Evolutionary conservation across 2,329 filamentous ascomycete species (phyloP).

Genomic region (Arthrobotrys musiformis): DNA sequence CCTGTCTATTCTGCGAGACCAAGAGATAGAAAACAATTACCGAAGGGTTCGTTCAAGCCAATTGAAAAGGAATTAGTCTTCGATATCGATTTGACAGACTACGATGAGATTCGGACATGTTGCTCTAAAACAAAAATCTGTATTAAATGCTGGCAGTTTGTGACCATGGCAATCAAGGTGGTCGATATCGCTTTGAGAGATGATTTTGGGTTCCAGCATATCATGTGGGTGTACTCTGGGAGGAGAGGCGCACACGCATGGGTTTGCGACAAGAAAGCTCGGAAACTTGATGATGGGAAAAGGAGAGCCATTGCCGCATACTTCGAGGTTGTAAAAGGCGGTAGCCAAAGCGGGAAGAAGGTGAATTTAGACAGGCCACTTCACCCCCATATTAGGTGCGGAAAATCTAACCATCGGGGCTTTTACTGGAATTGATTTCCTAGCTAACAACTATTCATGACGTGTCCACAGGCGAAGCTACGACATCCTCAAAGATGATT

Average conservation of each 20-base stretch:
- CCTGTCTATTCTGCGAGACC: slow-evolving; percentile 97
- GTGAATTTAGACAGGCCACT: slow-evolving; percentile 85
- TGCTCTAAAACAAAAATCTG: slow-evolving; percentile 95
- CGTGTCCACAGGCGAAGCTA: slow-evolving; percentile 74
- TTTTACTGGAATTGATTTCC: slow-evolving; percentile 28
- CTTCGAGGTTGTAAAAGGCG: slow-evolving; percentile 87
- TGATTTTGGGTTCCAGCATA: slow-evolving; percentile 96
- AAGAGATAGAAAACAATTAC: slow-evolving; percentile 87
- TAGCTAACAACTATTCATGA: background rate
- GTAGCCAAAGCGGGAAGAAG: slow-evolving; percentile 84
- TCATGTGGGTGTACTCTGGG: slow-evolving; percentile 98
- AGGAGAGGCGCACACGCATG: slow-evolving; percentile 96
- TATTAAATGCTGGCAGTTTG: slow-evolving; percentile 93
- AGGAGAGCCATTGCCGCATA: slow-evolving; percentile 87
- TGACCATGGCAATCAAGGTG: slow-evolving; percentile 97
- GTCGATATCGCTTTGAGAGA: slow-evolving; percentile 86
- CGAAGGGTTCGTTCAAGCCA: slow-evolving; percentile 85
- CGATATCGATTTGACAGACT: slow-evolving; percentile 99
- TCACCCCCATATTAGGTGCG: slow-evolving; percentile 85
- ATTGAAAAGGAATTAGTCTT: slow-evolving; percentile 95
- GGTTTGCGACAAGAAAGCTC: slow-evolving; percentile 91
- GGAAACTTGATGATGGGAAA: slow-evolving; percentile 85
- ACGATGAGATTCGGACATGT: slow-evolving; percentile 95
- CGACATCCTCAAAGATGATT: slow-evolving; percentile 83
- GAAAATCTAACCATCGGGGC: slow-evolving; percentile 58